Conservation (phyloP, 1,139 yeast genomes). For the Tardiomyces blankii region DNA sequence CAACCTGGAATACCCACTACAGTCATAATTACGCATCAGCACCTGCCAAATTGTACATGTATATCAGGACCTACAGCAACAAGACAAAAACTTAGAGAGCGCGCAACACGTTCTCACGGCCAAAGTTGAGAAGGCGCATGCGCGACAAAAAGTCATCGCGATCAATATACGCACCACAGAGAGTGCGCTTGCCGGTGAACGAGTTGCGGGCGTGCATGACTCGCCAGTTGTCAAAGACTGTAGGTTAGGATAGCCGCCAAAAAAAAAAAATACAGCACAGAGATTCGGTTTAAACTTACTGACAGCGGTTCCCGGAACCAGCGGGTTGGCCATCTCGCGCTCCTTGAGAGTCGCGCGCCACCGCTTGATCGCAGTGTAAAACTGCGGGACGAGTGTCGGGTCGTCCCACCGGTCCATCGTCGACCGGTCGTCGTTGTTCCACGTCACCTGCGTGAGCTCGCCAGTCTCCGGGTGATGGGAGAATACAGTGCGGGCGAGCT, state of each 20-base stretch:
- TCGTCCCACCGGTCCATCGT: slow-evolving; percentile 48
- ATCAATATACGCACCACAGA: slow-evolving; percentile 70
- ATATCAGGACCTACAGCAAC: no score
- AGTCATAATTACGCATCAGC: no score
- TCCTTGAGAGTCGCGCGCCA: slow-evolving; percentile 48
- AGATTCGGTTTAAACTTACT: no score
- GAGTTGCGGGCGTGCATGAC: slow-evolving; percentile 63
- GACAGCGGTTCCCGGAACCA: slow-evolving; percentile 57
- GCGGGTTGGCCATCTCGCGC: slow-evolving; percentile 46
- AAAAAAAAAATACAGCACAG: no score
- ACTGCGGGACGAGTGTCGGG: slow-evolving; percentile 43
- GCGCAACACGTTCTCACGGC: slow-evolving; percentile 39
- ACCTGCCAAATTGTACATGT: no score
- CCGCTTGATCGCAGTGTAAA: slow-evolving; percentile 47
- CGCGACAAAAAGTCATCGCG: slow-evolving; percentile 59
- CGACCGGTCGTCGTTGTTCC: slow-evolving; percentile 70
- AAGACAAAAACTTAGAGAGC: no score
- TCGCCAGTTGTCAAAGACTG: slow-evolving; percentile 64
- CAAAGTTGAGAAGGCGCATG: slow-evolving; percentile 40
- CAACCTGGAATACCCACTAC: slow-evolving; percentile 1
- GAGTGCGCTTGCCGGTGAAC: slow-evolving; percentile 57
- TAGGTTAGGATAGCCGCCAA: background rate
- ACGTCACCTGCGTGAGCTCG: slow-evolving; percentile 52
- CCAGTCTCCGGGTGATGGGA: slow-evolving; percentile 41
- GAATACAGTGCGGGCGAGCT: slow-evolving; percentile 45